Percentiles rank a stretch among this genome's conserved stretches.
Evolutionary conservation across 2,329 filamentous ascomycete species (phyloP).

Genomic region (Mycosphaerella arachidis): DNA sequence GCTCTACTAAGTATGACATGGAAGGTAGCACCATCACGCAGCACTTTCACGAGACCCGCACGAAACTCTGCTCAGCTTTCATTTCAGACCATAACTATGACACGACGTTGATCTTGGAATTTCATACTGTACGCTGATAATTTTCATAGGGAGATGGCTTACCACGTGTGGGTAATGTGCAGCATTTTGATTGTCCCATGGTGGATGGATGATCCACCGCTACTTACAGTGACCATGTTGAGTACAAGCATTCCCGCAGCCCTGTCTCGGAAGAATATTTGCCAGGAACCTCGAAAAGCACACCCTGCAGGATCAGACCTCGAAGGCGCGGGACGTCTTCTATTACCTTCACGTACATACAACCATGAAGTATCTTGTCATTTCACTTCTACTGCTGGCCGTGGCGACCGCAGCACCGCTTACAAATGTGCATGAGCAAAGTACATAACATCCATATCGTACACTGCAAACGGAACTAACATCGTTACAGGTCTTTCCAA

Average conservation of each 20-base stretch:
- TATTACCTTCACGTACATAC: neutral
- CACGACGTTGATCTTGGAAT: neutral
- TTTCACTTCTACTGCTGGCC: neutral
- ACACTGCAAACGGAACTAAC: neutral
- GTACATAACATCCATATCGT: neutral
- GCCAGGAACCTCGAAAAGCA: neutral
- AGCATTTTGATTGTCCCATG: neutral
- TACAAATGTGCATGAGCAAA: neutral
- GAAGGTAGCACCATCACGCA: neutral
- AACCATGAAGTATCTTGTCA: neutral
- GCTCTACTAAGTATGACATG: neutral
- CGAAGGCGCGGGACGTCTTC: neutral
- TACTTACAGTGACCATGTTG: neutral
- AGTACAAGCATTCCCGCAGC: neutral
- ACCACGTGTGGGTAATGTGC: neutral
- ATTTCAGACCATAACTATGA: neutral
- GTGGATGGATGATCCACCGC: neutral
- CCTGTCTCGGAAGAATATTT: neutral
- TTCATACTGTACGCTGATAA: no score
- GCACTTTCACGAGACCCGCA: neutral
- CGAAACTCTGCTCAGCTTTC: neutral
- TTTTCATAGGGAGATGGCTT: neutral
- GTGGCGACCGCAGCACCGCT: neutral
- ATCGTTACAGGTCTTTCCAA: neutral
- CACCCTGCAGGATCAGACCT: neutral